Base-by-base conservation (phyloP, 2,329 filamentous ascomycete genomes). In the Ceratocystis cacaofunesta region DNA sequence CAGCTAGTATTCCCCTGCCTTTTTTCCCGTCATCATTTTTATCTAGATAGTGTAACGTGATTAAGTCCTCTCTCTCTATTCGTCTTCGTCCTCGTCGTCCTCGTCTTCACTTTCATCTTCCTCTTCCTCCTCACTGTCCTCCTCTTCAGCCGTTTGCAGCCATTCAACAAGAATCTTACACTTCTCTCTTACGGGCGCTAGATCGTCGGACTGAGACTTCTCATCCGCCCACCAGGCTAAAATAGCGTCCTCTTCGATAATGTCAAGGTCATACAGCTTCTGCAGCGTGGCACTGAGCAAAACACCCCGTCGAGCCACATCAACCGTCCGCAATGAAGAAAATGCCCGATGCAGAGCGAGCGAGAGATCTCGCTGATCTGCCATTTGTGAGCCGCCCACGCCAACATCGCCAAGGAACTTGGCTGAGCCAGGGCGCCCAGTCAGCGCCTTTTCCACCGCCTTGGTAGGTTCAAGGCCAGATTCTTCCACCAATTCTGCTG, bases 241-340 rank as follows among this genome's bases (percentile, higher is more conserved):
- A 69, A 96, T 89, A 0, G 88, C 91, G 52, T 96, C 92, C 72
- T 96, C 90, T 73, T 96, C 90, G 1, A 96, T 76, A 17, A 95
- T 81, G 69, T 97, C 94, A 61, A 88, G 76, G 69, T 88, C 85
- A 73, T 95, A 95, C 63, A 97, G 79, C 74, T 91, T 89, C 76
- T 95, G 94, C 70, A 90, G 82, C 70, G 90, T 78, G 48, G 86
- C 89, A 2, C 92, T 81, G 43, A 97, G 80, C 8, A 96, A 81
- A 75, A 71, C 87, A 12, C 82, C 81, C 2, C 78, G 76, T 66
- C 75, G 77, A 28, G 72, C 71, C 30, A 74, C 69, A 66, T 82
- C 80, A 46, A 79, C 82, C 2, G 85, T 85, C 68, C 84, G 85
- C 60, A 80, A 79, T 66, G 85, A 83, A 36, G 83, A 79, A 15